These are phyloP conservation scores for Sporisorium reilianum DNA, from an alignment of 1,284 basidiomycete species.

Conservation along the genomic window DNA sequence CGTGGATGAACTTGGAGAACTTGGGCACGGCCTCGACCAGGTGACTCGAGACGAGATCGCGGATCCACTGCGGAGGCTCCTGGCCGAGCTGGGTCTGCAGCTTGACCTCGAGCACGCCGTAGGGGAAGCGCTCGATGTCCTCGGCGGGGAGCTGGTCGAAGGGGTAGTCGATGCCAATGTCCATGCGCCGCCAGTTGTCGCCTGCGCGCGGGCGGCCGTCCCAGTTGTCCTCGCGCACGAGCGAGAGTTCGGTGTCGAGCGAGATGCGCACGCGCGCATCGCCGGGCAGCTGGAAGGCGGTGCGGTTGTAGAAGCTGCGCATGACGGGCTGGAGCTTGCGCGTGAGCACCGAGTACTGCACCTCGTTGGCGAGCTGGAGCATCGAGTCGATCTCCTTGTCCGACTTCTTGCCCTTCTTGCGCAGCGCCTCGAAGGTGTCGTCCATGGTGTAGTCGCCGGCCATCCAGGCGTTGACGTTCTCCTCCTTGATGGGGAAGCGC, in stretches of 20 bases:
- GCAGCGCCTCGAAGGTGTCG: conserved; percentile 88
- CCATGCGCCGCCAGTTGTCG: conserved; percentile 92
- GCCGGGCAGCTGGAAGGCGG: conserved; percentile 97
- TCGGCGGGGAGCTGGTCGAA: conserved; percentile 82
- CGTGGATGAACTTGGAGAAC: conserved; percentile 94
- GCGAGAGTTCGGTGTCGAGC: conserved; percentile 93
- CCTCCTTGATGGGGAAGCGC: conserved; percentile 95
- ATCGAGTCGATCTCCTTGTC: conserved; percentile 93
- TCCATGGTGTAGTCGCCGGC: conserved; percentile 92
- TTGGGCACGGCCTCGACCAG: conserved; percentile 74
- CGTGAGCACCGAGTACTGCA: conserved; percentile 91
- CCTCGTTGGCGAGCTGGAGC: conserved; percentile 95
- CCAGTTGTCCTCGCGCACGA: conserved; percentile 97
- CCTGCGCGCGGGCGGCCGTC: conserved; percentile 82
- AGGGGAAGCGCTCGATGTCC: conserved; percentile 92
- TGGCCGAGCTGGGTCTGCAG: conserved; percentile 96
- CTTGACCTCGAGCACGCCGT: conserved; percentile 93
- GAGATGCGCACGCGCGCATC: conserved; percentile 98
- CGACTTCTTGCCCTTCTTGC: conserved; percentile 91
- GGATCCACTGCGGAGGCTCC: conserved; percentile 95
- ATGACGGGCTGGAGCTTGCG: conserved; percentile 84
- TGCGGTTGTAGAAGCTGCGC: conserved; percentile 99
- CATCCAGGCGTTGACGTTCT: conserved; percentile 91
- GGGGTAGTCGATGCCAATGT: conserved; percentile 91
- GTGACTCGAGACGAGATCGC: conserved; percentile 92